Percentiles rank a stretch among this genome's conserved stretches.
These are phyloP conservation scores for Chlamydomonas reinhardtii DNA, from an alignment of 163 green algal species.

Conservation along the genomic window DNA sequence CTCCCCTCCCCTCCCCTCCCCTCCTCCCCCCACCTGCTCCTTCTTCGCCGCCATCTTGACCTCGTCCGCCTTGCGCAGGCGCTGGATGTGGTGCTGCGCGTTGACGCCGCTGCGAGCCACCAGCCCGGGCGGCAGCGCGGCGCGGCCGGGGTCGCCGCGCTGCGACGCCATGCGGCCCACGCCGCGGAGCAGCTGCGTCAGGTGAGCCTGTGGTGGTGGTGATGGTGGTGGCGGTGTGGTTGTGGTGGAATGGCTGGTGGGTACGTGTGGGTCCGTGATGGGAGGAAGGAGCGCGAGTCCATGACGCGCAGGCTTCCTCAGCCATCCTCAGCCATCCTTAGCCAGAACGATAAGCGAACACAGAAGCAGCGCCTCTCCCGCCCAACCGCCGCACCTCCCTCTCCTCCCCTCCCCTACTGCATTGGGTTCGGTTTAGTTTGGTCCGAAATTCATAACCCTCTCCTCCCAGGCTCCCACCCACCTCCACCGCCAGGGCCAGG, in stretches of 20 bases:
- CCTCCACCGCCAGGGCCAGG: constrained; percentile 40
- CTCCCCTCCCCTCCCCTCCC: background rate
- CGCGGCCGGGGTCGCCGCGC: constrained; percentile 25
- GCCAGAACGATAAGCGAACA: too few relatives aligned
- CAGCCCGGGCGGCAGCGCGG: background rate
- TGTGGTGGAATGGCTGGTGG: background rate
- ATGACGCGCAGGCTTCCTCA: too few relatives aligned
- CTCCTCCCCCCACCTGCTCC: constrained; percentile 25
- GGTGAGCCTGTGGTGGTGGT: background rate
- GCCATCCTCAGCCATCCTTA: too few relatives aligned
- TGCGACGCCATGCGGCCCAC: constrained; percentile 13
- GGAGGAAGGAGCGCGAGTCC: too few relatives aligned
- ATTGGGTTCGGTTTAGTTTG: too few relatives aligned
- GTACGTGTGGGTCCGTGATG: too few relatives aligned
- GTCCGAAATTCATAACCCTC: too few relatives aligned
- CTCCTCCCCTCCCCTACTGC: too few relatives aligned
- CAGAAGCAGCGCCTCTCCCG: too few relatives aligned
- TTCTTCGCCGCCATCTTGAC: constrained; percentile 36
- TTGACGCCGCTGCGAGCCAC: constrained; percentile 20
- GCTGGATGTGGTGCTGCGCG: constrained; percentile 43
- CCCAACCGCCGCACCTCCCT: too few relatives aligned
- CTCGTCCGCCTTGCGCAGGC: constrained; percentile 40
- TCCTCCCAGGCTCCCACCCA: background rate
- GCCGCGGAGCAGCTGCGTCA: constrained; percentile 8
- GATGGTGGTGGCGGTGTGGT: background rate